A percentile compares a stretch with the other conserved stretches of the same genome.
phyloP scores from a whole-genome alignment of 129 eudicot genomes.

The Flaveria trinervia region DNA sequence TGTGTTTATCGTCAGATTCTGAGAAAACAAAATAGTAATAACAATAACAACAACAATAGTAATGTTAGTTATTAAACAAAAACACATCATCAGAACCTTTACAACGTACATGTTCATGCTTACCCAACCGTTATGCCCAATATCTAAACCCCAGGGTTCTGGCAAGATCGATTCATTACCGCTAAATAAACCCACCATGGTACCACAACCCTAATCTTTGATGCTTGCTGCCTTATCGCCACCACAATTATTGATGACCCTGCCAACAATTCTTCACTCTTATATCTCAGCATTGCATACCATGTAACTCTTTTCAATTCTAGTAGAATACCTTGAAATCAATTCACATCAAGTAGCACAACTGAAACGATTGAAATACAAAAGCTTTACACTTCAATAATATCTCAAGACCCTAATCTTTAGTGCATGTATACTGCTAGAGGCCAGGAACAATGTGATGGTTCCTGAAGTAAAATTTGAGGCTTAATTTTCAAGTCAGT shows the following conservation, averaged over 20 bases:
- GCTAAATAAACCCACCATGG: conserved; percentile 56
- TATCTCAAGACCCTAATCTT: conserved; percentile 41
- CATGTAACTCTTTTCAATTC: conserved; percentile 44
- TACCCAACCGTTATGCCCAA: conserved; percentile 50
- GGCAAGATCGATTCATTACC: conserved; percentile 42
- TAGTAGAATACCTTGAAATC: conserved; percentile 36
- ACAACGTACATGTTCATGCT: conserved; percentile 70
- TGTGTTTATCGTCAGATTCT: too few relatives aligned
- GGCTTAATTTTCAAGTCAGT: conserved; percentile 53
- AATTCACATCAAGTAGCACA: conserved; percentile 34
- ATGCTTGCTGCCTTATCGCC: conserved; percentile 73
- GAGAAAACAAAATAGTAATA: too few relatives aligned
- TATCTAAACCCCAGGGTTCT: conserved; percentile 42
- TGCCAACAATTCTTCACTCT: conserved; percentile 34
- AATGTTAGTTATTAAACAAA: too few relatives aligned
- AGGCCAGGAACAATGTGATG: conserved; percentile 61
- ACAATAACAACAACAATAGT: too few relatives aligned
- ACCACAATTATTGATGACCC: conserved; percentile 68
- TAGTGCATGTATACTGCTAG: conserved; percentile 74
- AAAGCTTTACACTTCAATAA: conserved; percentile 83
- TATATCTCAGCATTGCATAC: too few relatives aligned
- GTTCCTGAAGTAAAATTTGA: conserved; percentile 67
- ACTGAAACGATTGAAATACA: conserved; percentile 2
- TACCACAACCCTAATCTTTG: conserved; percentile 67
- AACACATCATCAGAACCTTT: conserved; percentile 27